Percentiles rank a stretch among this genome's conserved stretches.
These are phyloP conservation scores for Medicago lupulina DNA, from an alignment of 306 rosid genomes.

Conservation along the genomic window DNA sequence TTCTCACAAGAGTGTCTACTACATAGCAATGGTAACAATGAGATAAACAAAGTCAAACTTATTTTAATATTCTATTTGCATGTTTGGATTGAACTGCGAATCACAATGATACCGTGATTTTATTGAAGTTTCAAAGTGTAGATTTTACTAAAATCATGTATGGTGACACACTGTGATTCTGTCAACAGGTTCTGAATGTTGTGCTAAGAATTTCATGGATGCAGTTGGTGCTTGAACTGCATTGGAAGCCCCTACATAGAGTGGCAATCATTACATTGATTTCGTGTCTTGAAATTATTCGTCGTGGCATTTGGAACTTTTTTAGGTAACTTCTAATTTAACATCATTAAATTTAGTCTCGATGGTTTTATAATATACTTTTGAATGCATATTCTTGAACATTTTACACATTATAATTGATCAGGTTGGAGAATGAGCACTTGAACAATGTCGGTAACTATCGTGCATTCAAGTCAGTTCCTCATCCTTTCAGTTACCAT, in stretches of 20 bases:
- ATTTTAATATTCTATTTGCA: neutral
- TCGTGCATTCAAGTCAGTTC: slow-evolving; percentile 70
- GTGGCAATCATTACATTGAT: slow-evolving; percentile 51
- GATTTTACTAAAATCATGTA: neutral
- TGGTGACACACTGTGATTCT: neutral
- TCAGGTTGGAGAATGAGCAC: slow-evolving; percentile 78
- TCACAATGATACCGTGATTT: too few relatives aligned
- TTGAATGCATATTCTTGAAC: neutral
- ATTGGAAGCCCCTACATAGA: slow-evolving; percentile 52
- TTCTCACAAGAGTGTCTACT: slow-evolving; percentile 61
- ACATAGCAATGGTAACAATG: slow-evolving; percentile 60
- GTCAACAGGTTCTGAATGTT: slow-evolving; percentile 53
- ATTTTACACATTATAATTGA: neutral
- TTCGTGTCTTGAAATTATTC: slow-evolving; percentile 66
- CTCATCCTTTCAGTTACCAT: slow-evolving; percentile 67
- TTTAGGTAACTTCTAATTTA: slow-evolving; percentile 52
- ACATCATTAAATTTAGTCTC: neutral
- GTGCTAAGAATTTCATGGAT: slow-evolving; percentile 67
- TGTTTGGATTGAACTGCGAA: neutral
- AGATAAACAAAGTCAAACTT: neutral
- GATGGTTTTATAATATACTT: neutral
- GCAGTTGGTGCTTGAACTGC: slow-evolving; percentile 63
- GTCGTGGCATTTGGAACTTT: slow-evolving; percentile 84
- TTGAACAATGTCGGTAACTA: slow-evolving; percentile 76
- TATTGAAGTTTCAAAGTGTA: too few relatives aligned